Base-by-base conservation (phyloP, 2,329 filamentous ascomycete genomes). In the Aspergillus carbonarius region DNA sequence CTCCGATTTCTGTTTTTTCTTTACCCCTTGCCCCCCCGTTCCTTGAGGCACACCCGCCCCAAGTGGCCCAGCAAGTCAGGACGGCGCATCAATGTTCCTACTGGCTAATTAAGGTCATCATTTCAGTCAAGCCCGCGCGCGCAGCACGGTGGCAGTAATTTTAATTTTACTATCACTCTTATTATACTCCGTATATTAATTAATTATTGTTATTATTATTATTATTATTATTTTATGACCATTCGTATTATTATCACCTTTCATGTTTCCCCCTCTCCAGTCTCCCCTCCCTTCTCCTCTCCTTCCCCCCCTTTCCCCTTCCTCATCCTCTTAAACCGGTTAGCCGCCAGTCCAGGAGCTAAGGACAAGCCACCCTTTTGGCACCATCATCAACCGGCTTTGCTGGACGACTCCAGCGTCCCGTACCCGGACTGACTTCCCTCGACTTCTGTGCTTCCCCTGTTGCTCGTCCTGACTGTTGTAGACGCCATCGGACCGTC, bases 281-380 rank as follows among this genome's bases (percentile, higher is more conserved):
- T n/a, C n/a, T 53, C 34, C 37, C 15, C 27, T 35, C 35, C n/a
- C 34, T 32, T 46, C 27, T 46, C 23, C 5, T 48, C n/a, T 20
- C 40, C 40, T 27, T 20, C 35, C 37, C 35, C 39, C 55, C 48
- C 39, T 55, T 37, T 55, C 35, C 25, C 23, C 20, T 40, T 49
- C 42, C 37, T 53, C 39, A 20, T 44, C 32, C 37, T 59, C 60
- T 52, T 46, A 52, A 30, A 59, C 34, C 30, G 34, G 57, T 49
- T 59, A 59, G 54, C 54, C 57, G 54, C 54, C 57, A 54, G 54
- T 60, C 42, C 25, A 57, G 35, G 49, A 51, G 55, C 58, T 49
- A 54, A 57, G 23, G 35, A 50, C 44, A 58, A 42, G 46, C 54
- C 54, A 56, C 54, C 35, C 23, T 51, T 35, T 40, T 32, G 39